A percentile compares a stretch with the other conserved stretches of the same genome.
These are phyloP conservation scores for Ramichloridium luteum DNA, from an alignment of 2,329 filamentous ascomycete species.

Conservation along the genomic window DNA sequence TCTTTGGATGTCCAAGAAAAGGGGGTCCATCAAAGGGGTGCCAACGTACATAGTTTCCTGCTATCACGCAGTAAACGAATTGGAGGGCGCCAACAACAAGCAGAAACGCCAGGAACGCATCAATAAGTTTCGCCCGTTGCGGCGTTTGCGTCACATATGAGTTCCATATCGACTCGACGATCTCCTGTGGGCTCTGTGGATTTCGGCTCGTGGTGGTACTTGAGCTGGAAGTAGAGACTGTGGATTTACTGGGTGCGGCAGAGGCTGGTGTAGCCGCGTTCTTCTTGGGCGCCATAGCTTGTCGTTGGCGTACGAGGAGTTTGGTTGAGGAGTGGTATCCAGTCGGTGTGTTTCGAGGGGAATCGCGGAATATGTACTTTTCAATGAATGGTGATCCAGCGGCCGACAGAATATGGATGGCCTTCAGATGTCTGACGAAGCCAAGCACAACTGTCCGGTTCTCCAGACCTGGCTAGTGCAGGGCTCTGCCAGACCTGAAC, in stretches of 20 bases:
- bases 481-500: no score
- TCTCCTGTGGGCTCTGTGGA: constrained; percentile 38
- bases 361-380: no score
- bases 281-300: constrained; percentile 20
- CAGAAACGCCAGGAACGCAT: constrained; percentile 81
- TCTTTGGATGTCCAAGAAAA: no score
- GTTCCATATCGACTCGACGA: constrained; percentile 57
- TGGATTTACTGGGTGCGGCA: constrained; percentile 13
- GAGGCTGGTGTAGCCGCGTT: constrained; percentile 9
- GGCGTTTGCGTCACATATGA: constrained; percentile 73
- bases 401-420: neutral
- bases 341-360: no score
- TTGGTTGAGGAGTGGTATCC: no score
- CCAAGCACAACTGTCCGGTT: no score
- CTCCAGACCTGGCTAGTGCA: no score
- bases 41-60: constrained; percentile 78
- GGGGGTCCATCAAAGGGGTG: no score
- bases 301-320: neutral
- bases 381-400: constrained; percentile 1
- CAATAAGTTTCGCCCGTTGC: constrained; percentile 83
- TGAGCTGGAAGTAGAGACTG: constrained; percentile 17
- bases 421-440: constrained; percentile 1
- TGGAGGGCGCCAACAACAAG: constrained; percentile 77
- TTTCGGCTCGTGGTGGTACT: constrained; percentile 11
- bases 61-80: constrained; percentile 83